Evolutionary conservation across 768 basidiomycete genomes (phyloP).

Genomic region (Panus rudis): DNA sequence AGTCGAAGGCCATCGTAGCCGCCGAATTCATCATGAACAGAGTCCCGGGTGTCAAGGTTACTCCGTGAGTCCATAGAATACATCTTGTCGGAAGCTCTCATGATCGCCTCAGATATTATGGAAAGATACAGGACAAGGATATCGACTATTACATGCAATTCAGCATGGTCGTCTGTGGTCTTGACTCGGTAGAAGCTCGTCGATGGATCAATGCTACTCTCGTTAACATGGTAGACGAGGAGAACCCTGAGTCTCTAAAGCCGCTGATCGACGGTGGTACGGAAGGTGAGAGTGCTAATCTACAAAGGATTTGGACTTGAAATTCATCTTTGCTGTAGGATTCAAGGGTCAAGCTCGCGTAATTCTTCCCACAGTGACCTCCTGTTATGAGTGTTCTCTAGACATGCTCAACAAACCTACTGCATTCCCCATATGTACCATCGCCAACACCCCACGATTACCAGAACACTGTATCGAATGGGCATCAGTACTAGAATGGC

Average conservation of each 20-base stretch:
- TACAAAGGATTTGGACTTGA: background rate
- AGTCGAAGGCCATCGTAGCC: conserved; percentile 89
- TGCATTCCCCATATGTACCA: conserved; percentile 96
- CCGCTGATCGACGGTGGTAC: conserved; percentile 98
- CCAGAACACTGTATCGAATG: conserved; percentile 99
- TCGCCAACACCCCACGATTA: conserved; percentile 95
- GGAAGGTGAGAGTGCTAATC: conserved; percentile 59
- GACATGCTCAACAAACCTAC: conserved; percentile 98
- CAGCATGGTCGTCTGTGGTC: conserved; percentile 92
- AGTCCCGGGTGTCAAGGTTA: conserved; percentile 93
- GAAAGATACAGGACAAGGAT: conserved; percentile 97
- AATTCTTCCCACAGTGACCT: conserved; percentile 89
- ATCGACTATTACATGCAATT: conserved; percentile 96
- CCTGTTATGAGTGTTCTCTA: conserved; percentile 96
- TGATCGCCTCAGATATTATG: conserved; percentile 62
- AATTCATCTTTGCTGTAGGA: conserved; percentile 38
- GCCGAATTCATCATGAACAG: conserved; percentile 97
- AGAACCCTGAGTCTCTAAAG: conserved; percentile 87
- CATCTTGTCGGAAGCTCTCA: conserved; percentile 2
- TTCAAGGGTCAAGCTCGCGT: conserved; percentile 99
- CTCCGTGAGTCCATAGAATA: conserved; percentile 58
- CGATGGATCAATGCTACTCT: conserved; percentile 99
- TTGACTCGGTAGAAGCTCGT: conserved; percentile 95
- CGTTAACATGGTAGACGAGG: conserved; percentile 90
- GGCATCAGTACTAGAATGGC: conserved; percentile 99